Evolutionary conservation across 225 moss, liverwort and hornwort species (phyloP).

Genomic region (Anthoceros angustus): DNA sequence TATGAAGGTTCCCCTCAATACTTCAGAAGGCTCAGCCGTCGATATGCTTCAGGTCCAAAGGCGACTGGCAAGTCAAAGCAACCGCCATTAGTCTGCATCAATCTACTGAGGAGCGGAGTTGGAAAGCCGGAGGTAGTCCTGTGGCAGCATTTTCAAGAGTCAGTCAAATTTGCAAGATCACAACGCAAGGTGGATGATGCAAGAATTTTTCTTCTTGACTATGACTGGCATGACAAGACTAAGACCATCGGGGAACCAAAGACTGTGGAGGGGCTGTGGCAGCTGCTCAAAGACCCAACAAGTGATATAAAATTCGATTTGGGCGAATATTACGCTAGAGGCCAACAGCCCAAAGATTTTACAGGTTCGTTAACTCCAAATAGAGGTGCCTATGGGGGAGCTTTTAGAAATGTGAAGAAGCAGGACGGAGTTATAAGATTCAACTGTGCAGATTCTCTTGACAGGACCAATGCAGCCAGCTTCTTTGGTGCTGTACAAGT

Average conservation of each 20-base stretch:
- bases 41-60: slow-evolving; percentile 32
- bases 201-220: slow-evolving; percentile 45
- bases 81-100: slow-evolving; percentile 58
- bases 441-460: slow-evolving; percentile 97
- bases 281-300: slow-evolving; percentile 58
- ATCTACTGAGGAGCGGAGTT: slow-evolving; percentile 62
- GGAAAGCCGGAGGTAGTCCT: slow-evolving; percentile 75
- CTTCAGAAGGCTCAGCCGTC: slow-evolving; percentile 47
- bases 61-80: slow-evolving; percentile 16
- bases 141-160: slow-evolving; percentile 44
- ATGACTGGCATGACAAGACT: slow-evolving; percentile 97
- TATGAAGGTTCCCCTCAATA: slow-evolving; percentile 63
- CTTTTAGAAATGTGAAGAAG: slow-evolving; percentile 35
- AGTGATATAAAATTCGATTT: slow-evolving; percentile 57
- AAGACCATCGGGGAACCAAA: slow-evolving; percentile 71
- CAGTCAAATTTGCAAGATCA: slow-evolving; percentile 45
- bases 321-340: slow-evolving; percentile 49
- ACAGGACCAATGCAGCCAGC: slow-evolving; percentile 96
- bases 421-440: slow-evolving; percentile 91
- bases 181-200: slow-evolving; percentile 68
- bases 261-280: slow-evolving; percentile 76
- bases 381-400: slow-evolving; percentile 48
- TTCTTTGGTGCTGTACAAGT: slow-evolving; percentile 97
- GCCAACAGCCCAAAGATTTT: slow-evolving; percentile 22
- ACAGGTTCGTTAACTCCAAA: slow-evolving; percentile 19